phyloP scores from a whole-genome alignment of 2,329 filamentous ascomycete species.

The Aspergillus pseudoviridinutans region DNA sequence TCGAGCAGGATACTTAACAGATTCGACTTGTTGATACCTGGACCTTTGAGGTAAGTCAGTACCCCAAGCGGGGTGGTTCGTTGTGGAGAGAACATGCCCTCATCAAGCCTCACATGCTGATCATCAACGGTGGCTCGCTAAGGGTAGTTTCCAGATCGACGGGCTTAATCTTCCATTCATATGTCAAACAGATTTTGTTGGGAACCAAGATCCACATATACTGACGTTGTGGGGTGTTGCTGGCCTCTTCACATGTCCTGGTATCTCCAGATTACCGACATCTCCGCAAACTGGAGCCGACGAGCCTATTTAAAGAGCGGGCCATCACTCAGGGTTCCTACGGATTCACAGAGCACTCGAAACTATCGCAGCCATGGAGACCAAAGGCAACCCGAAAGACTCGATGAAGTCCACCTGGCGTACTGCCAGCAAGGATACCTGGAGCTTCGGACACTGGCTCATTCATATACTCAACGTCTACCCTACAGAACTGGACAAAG shows the following conservation, averaged over 20 bases:
- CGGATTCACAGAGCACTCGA: neutral
- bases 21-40: neutral
- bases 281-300: neutral
- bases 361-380: neutral
- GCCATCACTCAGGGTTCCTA: neutral
- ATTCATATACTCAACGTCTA: constrained; percentile 30
- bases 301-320: neutral
- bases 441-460: constrained; percentile 32
- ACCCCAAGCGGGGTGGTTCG: neutral
- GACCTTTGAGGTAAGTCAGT: neutral
- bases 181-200: neutral
- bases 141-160: neutral
- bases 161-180: neutral
- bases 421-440: constrained; percentile 20
- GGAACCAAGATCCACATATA: neutral
- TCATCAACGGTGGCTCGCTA: neutral
- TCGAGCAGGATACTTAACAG: neutral
- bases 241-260: neutral
- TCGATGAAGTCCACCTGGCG: constrained; percentile 44
- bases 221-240: neutral
- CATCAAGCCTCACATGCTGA: neutral
- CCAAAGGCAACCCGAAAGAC: constrained; percentile 24
- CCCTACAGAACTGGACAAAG: constrained; percentile 23
- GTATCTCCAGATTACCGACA: neutral
- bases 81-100: neutral